Base-by-base conservation (phyloP, 768 basidiomycete genomes). In the Suillus cothurnatus region DNA sequence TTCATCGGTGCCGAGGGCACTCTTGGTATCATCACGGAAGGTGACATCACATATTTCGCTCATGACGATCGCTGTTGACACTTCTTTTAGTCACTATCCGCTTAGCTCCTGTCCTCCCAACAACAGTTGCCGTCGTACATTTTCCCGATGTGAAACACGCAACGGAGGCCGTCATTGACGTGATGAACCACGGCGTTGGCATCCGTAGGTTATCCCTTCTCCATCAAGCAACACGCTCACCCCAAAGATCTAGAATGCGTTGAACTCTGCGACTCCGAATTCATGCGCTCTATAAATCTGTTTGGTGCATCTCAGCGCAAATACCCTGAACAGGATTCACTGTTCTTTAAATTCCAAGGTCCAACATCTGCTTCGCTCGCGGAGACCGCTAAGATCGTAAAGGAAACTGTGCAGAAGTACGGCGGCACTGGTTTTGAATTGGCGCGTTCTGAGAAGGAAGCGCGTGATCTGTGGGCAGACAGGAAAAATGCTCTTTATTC, bases 321-420 rank as follows among this genome's bases (percentile, higher is more conserved):
- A 66, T 93, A 88, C 77, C 84, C 85, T 1, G 86, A 84, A 61
- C 80, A 78, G 32, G 92, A 94, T 72, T 87, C 85, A 26, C 81
- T 97, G 14, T 93, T 94, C 79, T 91, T 97, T 84, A 94, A 95
- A 74, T 88, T 97, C 74, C 92, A 94, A 70, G 92, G 92, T 14
- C 83, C 88, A 11, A 84, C 88, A 1, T 78, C 80, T 1, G 77
- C 82, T 2, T 83, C 88, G 4, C 77, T 93, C n/a, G 73, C 79
- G 2, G 90, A 91, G 68, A 87, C 88, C 0, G 85, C 88, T 0
- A 77, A 79, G 7, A 80, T 89, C 19, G 87, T 90, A 31, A 80
- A 86, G 67, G 77, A 76, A 58, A 80, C 93, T 36, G 82, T 85
- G 11, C 80, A 82, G 73, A 85, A 84, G 71, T 83, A 95, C 64